phyloP scores from a whole-genome alignment of 768 basidiomycete genomes.

The Naganishia kalamii region DNA sequence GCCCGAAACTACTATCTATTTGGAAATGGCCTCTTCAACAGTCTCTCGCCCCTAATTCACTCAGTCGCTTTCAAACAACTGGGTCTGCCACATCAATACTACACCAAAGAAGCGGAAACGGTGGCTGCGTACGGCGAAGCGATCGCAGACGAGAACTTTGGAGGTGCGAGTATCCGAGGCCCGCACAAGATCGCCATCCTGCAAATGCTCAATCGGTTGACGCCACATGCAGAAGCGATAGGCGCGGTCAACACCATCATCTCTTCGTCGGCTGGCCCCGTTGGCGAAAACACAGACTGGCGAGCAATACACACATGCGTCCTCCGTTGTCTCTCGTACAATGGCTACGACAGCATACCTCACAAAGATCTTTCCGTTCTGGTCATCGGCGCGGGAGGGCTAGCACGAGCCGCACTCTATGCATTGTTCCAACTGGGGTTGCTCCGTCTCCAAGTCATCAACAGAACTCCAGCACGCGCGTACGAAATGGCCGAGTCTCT shows the following conservation, averaged over 20 bases:
- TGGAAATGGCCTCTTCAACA: conserved; percentile 78
- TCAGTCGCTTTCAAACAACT: conserved; percentile 76
- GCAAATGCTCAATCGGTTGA: conserved; percentile 67
- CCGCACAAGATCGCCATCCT: conserved; percentile 90
- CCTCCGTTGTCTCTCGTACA: conserved; percentile 41
- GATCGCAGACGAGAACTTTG: conserved; percentile 66
- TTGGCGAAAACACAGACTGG: conserved; percentile 97
- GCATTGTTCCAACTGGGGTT: conserved; percentile 68
- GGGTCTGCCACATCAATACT: conserved; percentile 77
- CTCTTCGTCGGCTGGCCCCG: conserved; percentile 49
- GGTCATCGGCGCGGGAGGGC: conserved; percentile 92
- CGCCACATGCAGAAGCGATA: conserved; percentile 72
- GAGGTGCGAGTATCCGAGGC: conserved; percentile 93
- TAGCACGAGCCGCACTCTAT: conserved; percentile 87
- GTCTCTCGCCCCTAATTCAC: conserved; percentile 87
- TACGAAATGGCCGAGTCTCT: conserved; percentile 12
- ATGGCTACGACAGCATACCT: conserved; percentile 25
- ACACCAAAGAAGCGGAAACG: conserved; percentile 63
- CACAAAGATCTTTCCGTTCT: conserved; percentile 51
- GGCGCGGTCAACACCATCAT: conserved; percentile 95
- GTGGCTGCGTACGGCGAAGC: conserved; percentile 63
- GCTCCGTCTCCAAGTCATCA: conserved; percentile 71
- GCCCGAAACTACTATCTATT: conserved; percentile 73
- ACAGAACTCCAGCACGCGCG: conserved; percentile 74
- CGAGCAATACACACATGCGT: conserved; percentile 60